These are phyloP conservation scores for Colletotrichum costaricense DNA, from an alignment of 2,329 filamentous ascomycete genomes.

Conservation along the genomic window DNA sequence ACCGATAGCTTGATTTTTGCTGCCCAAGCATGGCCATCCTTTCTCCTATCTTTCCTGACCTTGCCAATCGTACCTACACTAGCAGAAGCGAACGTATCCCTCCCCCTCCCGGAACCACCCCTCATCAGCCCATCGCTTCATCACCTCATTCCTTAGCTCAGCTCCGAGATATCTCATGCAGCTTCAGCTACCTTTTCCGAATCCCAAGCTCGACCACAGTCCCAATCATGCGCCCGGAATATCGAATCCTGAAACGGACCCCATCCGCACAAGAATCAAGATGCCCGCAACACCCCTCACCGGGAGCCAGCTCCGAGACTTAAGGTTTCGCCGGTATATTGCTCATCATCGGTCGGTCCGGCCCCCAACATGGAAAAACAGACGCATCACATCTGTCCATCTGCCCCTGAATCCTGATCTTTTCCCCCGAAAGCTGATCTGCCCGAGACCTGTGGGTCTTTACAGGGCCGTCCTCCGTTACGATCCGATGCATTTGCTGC, in stretches of 20 bases:
- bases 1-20: background rate
- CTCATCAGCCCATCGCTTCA: background rate
- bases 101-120: too few species aligned
- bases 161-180: slow-evolving; percentile 10
- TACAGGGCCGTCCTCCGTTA: slow-evolving; percentile 25
- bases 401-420: slow-evolving; percentile 1
- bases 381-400: slow-evolving; percentile 2
- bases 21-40: background rate
- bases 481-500: slow-evolving; percentile 21
- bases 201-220: background rate
- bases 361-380: slow-evolving; percentile 20
- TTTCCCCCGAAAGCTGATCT: slow-evolving; percentile 15
- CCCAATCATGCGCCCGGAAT: background rate
- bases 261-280: slow-evolving; percentile 4
- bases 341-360: slow-evolving; percentile 32
- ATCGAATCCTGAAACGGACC: slow-evolving; percentile 25
- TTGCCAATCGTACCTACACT: background rate
- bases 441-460: slow-evolving; percentile 21
- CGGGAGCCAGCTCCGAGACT: slow-evolving; percentile 1
- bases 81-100: background rate
- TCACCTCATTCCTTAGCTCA: slow-evolving; percentile 6
- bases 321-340: slow-evolving; percentile 25
- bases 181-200: background rate
- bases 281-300: background rate
- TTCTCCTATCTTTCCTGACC: background rate